Conservation (phyloP, 495 filamentous ascomycete genomes). For the Tuber calosporum region DNA sequence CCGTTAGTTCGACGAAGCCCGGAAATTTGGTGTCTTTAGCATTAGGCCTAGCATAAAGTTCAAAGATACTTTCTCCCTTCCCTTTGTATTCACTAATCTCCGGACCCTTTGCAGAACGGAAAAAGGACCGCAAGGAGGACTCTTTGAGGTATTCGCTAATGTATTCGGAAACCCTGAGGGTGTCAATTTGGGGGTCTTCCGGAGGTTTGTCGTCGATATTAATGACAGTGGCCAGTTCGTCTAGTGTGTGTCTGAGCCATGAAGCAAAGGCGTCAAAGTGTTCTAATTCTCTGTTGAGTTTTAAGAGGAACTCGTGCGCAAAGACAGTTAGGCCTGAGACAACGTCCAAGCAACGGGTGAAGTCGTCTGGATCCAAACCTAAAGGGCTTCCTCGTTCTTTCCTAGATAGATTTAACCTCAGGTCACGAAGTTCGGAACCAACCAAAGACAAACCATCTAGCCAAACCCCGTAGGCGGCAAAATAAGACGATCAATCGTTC, state of each 20-base stretch:
- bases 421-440: slow-evolving; percentile 55
- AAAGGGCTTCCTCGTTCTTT: slow-evolving; percentile 42
- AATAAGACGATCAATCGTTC: slow-evolving; percentile 77
- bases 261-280: slow-evolving; percentile 71
- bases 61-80: slow-evolving; percentile 38
- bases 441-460: slow-evolving; percentile 65
- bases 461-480: slow-evolving; percentile 75
- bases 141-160: slow-evolving; percentile 36
- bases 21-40: slow-evolving; percentile 41
- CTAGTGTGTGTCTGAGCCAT: slow-evolving; percentile 83
- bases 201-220: slow-evolving; percentile 41
- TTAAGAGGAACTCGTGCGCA: slow-evolving; percentile 62
- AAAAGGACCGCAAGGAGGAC: slow-evolving; percentile 37
- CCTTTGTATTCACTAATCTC: slow-evolving; percentile 36
- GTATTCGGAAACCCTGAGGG: slow-evolving; percentile 40
- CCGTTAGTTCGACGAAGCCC: slow-evolving; percentile 50
- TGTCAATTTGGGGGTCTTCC: slow-evolving; percentile 40
- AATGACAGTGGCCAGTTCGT: slow-evolving; percentile 45
- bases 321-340: slow-evolving; percentile 67
- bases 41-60: slow-evolving; percentile 31
- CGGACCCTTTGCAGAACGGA: slow-evolving; percentile 17
- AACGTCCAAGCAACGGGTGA: slow-evolving; percentile 53
- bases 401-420: slow-evolving; percentile 48
- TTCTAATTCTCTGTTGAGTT: slow-evolving; percentile 66
- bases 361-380: slow-evolving; percentile 41